Conservation (phyloP, 305 asterid species). For the Nicotiana rustica region DNA sequence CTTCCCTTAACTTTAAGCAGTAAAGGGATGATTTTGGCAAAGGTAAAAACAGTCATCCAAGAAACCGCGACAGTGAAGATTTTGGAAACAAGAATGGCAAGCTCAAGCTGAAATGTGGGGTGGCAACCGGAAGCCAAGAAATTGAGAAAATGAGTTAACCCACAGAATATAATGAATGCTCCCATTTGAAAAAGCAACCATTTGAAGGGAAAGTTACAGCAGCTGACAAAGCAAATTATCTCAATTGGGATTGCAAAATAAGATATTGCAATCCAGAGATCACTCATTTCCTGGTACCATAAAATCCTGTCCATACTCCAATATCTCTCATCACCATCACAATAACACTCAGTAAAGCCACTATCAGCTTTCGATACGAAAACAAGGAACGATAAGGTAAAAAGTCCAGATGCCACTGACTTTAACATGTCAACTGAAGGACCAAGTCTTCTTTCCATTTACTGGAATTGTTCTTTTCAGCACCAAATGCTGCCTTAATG, state of each 20-base stretch:
- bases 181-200: slow-evolving; percentile 89
- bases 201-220: slow-evolving; percentile 83
- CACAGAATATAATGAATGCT: slow-evolving; percentile 87
- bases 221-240: slow-evolving; percentile 85
- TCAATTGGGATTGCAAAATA: slow-evolving; percentile 92
- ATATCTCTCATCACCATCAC: slow-evolving; percentile 74
- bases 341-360: slow-evolving; percentile 67
- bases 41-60: slow-evolving; percentile 84
- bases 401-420: slow-evolving; percentile 35
- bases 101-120: slow-evolving; percentile 82
- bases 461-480: not conserved
- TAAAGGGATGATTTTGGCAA: slow-evolving; percentile 72
- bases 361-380: slow-evolving; percentile 55
- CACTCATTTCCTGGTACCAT: slow-evolving; percentile 82
- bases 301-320: slow-evolving; percentile 74
- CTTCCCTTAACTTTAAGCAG: slow-evolving; percentile 80
- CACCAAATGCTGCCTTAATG: not conserved
- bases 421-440: not conserved
- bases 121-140: slow-evolving; percentile 55
- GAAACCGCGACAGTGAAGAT: slow-evolving; percentile 87
- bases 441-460: too few relatives aligned
- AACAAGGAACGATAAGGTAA: slow-evolving; percentile 52
- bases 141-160: slow-evolving; percentile 88
- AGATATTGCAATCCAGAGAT: slow-evolving; percentile 86
- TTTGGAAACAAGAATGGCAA: slow-evolving; percentile 81